Evolutionary conservation across 306 rosid species (phyloP), one percentile per base, ranked within the genome.

Genomic region (Quercus suber): DNA sequence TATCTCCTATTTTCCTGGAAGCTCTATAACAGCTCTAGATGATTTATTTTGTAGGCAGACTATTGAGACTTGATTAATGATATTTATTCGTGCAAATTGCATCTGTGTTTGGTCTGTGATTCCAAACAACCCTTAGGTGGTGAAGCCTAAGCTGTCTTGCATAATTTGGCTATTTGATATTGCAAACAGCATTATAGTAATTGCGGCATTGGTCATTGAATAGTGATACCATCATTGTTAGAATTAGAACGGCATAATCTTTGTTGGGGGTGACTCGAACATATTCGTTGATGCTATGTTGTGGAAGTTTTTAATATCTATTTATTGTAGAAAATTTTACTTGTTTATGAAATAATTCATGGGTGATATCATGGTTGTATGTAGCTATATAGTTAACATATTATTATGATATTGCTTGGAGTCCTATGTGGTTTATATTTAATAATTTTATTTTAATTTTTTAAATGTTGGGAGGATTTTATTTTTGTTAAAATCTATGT

Each of bases 401-500:
- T 21, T 55, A 61, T 23, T 4, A 25, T 78, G 82, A 65, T 71
- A 55, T 81, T 73, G 11, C 23, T 28, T 75, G 59, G 85, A 76
- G 49, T 55, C 43, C 30, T 55, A 63, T 86, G 51, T 31, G 35
- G 73, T 80, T 77, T 52, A 77, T 23, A 19, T 67, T 81, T n/a
- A 30, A 51, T 27, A 14, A 61, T 52, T 52, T 67, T 19, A 59
- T 19, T 27, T 7, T 76, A 20, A 14, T 5, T 63, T 43, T 71
- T 35, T 63, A 69, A n/a, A 10, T 30, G 68, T 35, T 73, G 68
- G 74, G 20, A 49, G 25, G 74, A 55, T 37, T 45, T 79, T 74
- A 79, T 37, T 56, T 69, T 58, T 85, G 49, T 76, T 69, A 18
- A 28, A 1, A 14, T 17, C 21, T 63, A 63, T 64, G 45, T 64